A percentile compares a stretch with the other conserved stretches of the same genome.
Conservation (phyloP, 495 filamentous ascomycete species). For the Aspergillus baeticus region DNA sequence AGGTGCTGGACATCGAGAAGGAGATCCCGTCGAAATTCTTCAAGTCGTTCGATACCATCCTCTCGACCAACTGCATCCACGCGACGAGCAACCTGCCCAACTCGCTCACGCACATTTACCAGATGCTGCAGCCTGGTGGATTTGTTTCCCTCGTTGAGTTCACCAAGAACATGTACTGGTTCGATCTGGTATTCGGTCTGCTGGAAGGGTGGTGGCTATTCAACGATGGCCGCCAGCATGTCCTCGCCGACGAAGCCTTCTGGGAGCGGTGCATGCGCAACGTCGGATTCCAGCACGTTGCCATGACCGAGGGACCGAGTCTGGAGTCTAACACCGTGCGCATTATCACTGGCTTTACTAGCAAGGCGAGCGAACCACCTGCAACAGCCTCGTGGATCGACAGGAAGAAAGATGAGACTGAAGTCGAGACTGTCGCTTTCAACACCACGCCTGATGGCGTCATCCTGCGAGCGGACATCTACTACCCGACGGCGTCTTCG, state of each 20-base stretch:
- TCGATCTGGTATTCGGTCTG: conserved; percentile 33
- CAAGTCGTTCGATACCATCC: conserved; percentile 29
- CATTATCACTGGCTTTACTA: background rate
- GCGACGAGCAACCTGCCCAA: conserved; percentile 33
- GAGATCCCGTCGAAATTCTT: conserved; percentile 15
- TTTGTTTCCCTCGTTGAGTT: conserved; percentile 38
- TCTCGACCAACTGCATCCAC: conserved; percentile 46
- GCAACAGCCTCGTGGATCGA: too few species aligned
- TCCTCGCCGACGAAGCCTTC: conserved; percentile 1
- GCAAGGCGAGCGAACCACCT: background rate
- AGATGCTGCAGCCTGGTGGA: conserved; percentile 35
- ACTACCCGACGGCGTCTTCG: conserved; percentile 30
- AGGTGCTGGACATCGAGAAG: conserved; percentile 33
- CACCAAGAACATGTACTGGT: conserved; percentile 31
- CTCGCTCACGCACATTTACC: conserved; percentile 27
- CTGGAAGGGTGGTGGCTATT: conserved; percentile 39
- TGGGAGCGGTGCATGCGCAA: conserved; percentile 1
- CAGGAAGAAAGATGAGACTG: background rate
- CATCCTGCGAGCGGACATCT: conserved; percentile 41
- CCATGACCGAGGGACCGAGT: background rate
- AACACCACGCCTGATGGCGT: conserved; percentile 21
- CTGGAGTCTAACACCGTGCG: background rate
- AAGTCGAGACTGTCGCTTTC: conserved; percentile 32
- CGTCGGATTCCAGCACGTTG: conserved; percentile 2
- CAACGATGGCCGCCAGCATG: conserved; percentile 29